phyloP scores from a whole-genome alignment of 2,329 filamentous ascomycete species.

The Fusarium albosuccineum region DNA sequence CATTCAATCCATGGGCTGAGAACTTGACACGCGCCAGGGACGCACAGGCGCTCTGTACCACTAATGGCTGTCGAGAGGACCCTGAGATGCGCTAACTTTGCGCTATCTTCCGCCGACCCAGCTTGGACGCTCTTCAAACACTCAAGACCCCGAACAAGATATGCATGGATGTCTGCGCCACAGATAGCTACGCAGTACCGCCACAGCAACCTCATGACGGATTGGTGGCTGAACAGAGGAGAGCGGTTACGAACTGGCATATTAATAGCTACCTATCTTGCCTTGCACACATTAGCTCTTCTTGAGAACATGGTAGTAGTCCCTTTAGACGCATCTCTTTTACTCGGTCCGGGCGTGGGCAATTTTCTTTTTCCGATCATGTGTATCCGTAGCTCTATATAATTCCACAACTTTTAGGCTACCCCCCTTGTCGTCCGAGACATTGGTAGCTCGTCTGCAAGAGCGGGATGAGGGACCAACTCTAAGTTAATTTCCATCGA shows the following conservation, averaged over 20 bases:
- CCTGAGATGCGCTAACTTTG: conserved; percentile 35
- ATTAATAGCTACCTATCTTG: not conserved
- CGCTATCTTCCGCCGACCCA: conserved; percentile 15
- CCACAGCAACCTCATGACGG: conserved; percentile 8
- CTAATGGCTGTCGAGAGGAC: conserved; percentile 25
- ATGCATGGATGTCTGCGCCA: conserved; percentile 1
- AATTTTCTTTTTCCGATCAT: too few relatives aligned
- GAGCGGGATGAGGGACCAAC: not conserved
- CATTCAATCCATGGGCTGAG: conserved; percentile 22
- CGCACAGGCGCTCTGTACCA: conserved; percentile 13
- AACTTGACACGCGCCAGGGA: conserved; percentile 29
- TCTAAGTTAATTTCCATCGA: not conserved
- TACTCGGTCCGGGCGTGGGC: too few relatives aligned
- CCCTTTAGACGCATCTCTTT: too few relatives aligned
- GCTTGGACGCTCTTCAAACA: conserved; percentile 15
- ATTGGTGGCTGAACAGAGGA: conserved; percentile 2
- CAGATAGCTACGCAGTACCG: not conserved
- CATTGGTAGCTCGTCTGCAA: not conserved
- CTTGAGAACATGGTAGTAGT: too few relatives aligned
- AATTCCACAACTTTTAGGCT: not conserved
- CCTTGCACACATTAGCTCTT: not conserved
- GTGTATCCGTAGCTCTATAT: not conserved
- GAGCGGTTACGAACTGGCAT: not conserved
- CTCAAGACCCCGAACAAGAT: not conserved
- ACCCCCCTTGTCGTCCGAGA: not conserved